A percentile compares a stretch with the other conserved stretches of the same genome.
Evolutionary conservation across 2,329 filamentous ascomycete species (phyloP).

Genomic region (Elsinoe australis): DNA sequence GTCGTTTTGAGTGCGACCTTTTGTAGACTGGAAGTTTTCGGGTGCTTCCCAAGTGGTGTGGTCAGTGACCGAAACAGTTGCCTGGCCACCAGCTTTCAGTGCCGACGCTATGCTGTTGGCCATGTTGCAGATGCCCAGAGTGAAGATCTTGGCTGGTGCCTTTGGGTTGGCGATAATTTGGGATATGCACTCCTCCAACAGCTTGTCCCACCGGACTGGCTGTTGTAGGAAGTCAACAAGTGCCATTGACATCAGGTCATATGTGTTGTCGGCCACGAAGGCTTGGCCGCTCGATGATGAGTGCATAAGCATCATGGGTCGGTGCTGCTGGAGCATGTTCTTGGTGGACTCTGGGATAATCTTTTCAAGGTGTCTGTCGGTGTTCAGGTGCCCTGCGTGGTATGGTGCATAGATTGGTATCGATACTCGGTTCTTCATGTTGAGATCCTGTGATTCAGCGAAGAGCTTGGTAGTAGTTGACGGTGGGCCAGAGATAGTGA

Average conservation of each 20-base stretch:
- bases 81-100: constrained; percentile 44
- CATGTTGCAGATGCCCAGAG: constrained; percentile 47
- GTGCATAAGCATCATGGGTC: constrained; percentile 39
- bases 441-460: constrained; percentile 41
- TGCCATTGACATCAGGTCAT: constrained; percentile 39
- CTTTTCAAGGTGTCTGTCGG: constrained; percentile 43
- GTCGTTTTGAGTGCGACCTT: constrained; percentile 47
- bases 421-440: constrained; percentile 43
- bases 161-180: constrained; percentile 38
- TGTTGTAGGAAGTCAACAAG: constrained; percentile 41
- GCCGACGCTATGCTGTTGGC: constrained; percentile 49
- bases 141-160: constrained; percentile 39
- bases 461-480: constrained; percentile 47
- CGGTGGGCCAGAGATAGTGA: constrained; percentile 54
- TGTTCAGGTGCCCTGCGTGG: constrained; percentile 51
- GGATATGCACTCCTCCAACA: constrained; percentile 42
- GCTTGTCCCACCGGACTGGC: constrained; percentile 43
- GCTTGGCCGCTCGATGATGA: constrained; percentile 42
- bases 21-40: constrained; percentile 25
- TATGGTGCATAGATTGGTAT: constrained; percentile 53
- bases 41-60: constrained; percentile 38
- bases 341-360: constrained; percentile 40
- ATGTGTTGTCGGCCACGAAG: constrained; percentile 38
- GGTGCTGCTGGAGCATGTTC: constrained; percentile 36
- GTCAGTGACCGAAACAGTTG: constrained; percentile 37